These are phyloP conservation scores for Prunella vulgaris DNA, from an alignment of 257 asterid genomes.

Conservation along the genomic window DNA sequence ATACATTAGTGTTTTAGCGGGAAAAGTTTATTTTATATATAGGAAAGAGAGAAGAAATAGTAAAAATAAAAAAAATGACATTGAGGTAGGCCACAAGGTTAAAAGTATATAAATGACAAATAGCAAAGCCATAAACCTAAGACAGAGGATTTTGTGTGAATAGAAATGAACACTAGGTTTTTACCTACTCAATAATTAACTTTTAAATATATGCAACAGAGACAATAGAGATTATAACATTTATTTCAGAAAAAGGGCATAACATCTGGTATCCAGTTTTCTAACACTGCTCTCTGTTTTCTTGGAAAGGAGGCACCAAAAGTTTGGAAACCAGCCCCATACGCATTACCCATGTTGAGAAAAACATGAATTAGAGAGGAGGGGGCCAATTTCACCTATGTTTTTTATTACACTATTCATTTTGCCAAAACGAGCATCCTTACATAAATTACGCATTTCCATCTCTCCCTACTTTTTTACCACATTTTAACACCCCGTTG, in stretches of 20 bases:
- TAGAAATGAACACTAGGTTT: background rate
- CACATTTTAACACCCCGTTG: too few species aligned
- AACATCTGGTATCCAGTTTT: constrained; percentile 25
- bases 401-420: too few species aligned
- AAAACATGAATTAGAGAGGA: background rate
- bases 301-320: constrained; percentile 36
- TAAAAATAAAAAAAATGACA: too few species aligned
- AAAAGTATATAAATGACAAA: constrained; percentile 24
- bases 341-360: background rate
- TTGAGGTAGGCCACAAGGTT: background rate
- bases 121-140: constrained; percentile 16
- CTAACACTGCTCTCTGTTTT: constrained; percentile 32
- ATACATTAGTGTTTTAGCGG: background rate
- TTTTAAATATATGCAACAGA: constrained; percentile 17
- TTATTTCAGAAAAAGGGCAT: constrained; percentile 28
- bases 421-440: too few species aligned
- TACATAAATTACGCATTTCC: too few species aligned
- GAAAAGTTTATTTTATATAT: too few species aligned
- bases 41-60: background rate
- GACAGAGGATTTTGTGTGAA: constrained; percentile 20
- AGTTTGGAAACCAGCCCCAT: background rate
- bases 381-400: background rate
- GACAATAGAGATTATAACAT: constrained; percentile 26
- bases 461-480: too few species aligned
- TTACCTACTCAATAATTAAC: constrained; percentile 16